phyloP scores from a whole-genome alignment of 345 rosid genomes.

The Gossypium anomalum region DNA sequence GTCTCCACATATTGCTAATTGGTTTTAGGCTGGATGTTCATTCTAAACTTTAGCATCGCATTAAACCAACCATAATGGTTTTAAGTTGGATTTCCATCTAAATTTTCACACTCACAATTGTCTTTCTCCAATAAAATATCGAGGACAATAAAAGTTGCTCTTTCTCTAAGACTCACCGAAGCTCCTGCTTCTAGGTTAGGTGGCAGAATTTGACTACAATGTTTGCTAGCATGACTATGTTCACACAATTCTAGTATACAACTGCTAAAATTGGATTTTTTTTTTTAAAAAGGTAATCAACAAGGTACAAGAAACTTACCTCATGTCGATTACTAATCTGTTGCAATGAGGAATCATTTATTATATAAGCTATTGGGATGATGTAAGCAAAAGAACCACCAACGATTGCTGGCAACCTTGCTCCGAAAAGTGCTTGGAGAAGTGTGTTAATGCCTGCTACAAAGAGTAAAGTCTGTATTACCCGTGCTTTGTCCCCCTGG shows the following conservation, averaged over 20 bases:
- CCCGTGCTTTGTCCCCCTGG: conserved; percentile 84
- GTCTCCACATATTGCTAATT: neutral
- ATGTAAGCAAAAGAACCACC: conserved; percentile 80
- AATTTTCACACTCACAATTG: too few relatives aligned
- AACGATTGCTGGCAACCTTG: conserved; percentile 86
- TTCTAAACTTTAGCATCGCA: neutral
- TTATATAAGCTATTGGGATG: conserved; percentile 68
- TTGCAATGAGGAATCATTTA: conserved; percentile 64
- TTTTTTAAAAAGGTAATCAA: too few relatives aligned
- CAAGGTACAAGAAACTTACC: conserved; percentile 29
- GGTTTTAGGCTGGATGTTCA: neutral
- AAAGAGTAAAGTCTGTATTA: conserved; percentile 82
- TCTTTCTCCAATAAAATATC: too few relatives aligned
- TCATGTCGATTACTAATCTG: conserved; percentile 56
- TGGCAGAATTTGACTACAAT: too few relatives aligned
- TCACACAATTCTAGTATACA: too few relatives aligned
- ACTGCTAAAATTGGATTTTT: too few relatives aligned
- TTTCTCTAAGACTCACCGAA: too few relatives aligned
- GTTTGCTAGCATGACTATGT: too few relatives aligned
- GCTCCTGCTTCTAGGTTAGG: too few relatives aligned
- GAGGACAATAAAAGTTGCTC: too few relatives aligned
- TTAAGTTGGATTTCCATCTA: too few relatives aligned
- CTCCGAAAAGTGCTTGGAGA: conserved; percentile 83
- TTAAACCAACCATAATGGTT: neutral
- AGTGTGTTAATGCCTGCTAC: conserved; percentile 87